Evolutionary conservation across 345 rosid species (phyloP).

Genomic region (Eucalyptus decipiens): DNA sequence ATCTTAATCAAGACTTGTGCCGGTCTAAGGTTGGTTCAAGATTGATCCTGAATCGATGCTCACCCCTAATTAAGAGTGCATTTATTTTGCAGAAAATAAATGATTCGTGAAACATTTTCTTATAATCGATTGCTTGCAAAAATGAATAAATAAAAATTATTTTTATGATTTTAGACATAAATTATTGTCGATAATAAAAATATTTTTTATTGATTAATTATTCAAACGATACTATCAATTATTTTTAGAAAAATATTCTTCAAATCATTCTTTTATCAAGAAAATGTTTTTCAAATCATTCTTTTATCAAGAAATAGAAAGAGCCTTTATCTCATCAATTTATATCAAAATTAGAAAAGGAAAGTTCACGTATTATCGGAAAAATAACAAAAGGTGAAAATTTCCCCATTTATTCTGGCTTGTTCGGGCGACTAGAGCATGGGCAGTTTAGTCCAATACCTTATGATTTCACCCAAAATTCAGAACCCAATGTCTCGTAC

Average conservation of each 20-base stretch:
- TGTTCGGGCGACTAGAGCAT: neutral
- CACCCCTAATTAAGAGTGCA: neutral
- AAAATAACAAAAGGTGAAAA: neutral
- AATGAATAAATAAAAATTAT: no score
- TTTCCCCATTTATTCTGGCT: neutral
- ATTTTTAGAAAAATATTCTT: no score
- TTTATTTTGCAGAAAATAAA: no score
- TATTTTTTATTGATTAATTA: no score
- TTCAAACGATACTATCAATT: no score
- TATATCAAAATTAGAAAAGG: neutral
- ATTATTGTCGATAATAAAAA: no score
- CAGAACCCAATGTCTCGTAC: no score
- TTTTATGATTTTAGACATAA: no score
- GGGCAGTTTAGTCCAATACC: neutral
- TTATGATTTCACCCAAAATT: neutral
- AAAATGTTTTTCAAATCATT: no score
- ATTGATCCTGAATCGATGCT: accelerated
- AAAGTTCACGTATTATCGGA: neutral
- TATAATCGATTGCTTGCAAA: no score
- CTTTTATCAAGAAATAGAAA: neutral
- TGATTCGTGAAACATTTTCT: no score
- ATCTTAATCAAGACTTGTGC: neutral
- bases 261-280: neutral
- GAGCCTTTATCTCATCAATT: neutral
- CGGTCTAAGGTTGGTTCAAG: accelerated